Conservation (phyloP, 306 rosid genomes). For the Canavalia gladiata region DNA sequence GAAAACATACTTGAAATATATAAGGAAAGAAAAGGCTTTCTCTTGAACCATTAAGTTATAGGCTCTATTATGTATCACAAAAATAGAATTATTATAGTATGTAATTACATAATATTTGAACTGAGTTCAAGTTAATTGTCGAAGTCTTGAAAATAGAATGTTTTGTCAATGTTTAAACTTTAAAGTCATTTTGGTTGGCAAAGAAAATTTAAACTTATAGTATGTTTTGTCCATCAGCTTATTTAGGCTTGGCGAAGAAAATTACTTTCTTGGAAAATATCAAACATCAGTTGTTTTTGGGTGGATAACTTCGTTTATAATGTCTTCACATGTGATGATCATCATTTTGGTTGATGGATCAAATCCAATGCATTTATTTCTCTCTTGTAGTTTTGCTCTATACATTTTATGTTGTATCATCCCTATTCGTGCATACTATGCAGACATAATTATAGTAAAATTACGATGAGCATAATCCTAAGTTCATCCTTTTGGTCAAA, state of each 20-base stretch:
- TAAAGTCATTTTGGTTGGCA: background rate
- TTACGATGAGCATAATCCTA: constrained; percentile 28
- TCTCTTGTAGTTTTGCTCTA: constrained; percentile 27
- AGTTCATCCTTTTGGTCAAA: constrained; percentile 45
- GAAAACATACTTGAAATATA: constrained; percentile 16
- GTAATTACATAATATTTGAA: constrained; percentile 15
- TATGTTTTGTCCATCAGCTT: background rate
- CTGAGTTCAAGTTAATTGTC: constrained; percentile 10
- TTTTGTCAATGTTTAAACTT: constrained; percentile 19
- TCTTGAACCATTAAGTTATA: background rate
- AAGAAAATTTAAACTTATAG: too few relatives aligned
- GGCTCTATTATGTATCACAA: background rate
- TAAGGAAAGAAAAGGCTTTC: background rate
- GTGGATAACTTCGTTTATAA: background rate
- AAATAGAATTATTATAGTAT: constrained; percentile 4
- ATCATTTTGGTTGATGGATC: constrained; percentile 21
- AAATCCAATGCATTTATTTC: background rate
- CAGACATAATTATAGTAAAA: constrained; percentile 12
- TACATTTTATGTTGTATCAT: background rate
- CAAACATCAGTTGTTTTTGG: constrained; percentile 13
- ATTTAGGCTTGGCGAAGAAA: constrained; percentile 26
- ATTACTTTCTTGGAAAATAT: constrained; percentile 1
- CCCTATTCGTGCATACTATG: constrained; percentile 13
- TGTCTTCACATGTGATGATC: background rate
- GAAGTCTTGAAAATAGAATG: background rate